Base-by-base conservation (phyloP, 345 rosid genomes). In the thale cress (Arabidopsis thaliana) region DNA sequence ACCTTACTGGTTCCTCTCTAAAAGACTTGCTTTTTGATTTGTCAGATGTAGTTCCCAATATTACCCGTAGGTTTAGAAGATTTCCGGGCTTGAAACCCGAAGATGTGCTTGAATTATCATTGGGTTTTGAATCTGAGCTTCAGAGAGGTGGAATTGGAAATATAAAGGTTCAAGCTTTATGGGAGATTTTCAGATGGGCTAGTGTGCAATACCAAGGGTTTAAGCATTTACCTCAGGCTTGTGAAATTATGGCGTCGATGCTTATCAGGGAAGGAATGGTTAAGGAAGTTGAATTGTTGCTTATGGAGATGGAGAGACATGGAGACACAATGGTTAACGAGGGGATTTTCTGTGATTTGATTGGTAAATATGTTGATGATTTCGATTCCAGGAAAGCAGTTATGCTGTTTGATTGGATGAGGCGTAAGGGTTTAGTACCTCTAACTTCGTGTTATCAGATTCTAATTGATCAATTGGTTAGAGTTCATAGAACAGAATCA, bases 111-210 rank as follows among this genome's bases (percentile, higher is more conserved):
- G 85, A 84, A 81, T 36, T 93, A 8, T 72, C 86, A 3, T 56
- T 76, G 81, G 85, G 84, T 51, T 87, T 88, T 74, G 63, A 79
- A 59, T 67, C 73, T 57, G 86, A 85, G 75, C 60, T 68, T 53
- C 80, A 71, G 57, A 86, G 71, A 65, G 80, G 64, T 67, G 85
- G 41, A 33, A 37, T 77, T 78, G 67, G 58, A 25, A 66, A 67
- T 42, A 72, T 56, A 80, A 90, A 90, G 84, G 82, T 88, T 11
- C 88, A 64, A 75, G 62, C 87, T 81, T 76, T 93, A 58, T 89
- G 93, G 95, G 80, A 71, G 61, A 2, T 89, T 78, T 90, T 90
- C 79, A 84, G 71, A 68, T 86, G 85, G 82, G 87, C 64, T 63
- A 56, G 48, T 69, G 76, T 67, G 57, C 84, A 83, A 34, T 23